Evolutionary conservation across 345 rosid genomes (phyloP), one percentile per base, ranked within the genome.

Genomic region (Erucastrum elatum): DNA sequence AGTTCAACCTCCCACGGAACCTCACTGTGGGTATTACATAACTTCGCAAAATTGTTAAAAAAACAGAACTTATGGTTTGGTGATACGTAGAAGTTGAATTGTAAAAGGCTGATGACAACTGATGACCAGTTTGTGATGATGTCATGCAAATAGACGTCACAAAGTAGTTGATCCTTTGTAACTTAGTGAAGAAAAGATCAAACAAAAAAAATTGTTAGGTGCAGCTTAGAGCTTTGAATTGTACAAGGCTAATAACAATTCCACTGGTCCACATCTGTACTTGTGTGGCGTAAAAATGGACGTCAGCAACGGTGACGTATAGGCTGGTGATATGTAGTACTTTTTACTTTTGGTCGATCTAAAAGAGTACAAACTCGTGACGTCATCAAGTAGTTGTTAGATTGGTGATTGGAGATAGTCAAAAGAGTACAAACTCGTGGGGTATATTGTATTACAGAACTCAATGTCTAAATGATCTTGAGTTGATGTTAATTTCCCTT

Each of bases 281-380:
- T 13, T 4, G 37, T 26, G 27, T 41, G 17, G 8, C 35, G 66
- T 53, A 49, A 17, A 29, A 74, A 33, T 21, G 13, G 70, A 61
- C 78, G 82, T 74, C 60, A 53, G 30, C 16, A 37, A 37, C 1
- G 27, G 60, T 79, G 73, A 73, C 82, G 74, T 73, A 3, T 60
- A 10, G 1, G 74, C 8, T 6, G 74, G n/a, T 79, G 77, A 79
- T 46, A 46, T 73, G 78, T 46, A 25, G 7, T 35, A 35, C 8
- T 53, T 15, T 53, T 12, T 61, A 55, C 33, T 62, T 11, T 10
- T 21, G 21, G 4, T 59, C 33, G 33, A 67, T 25, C 41, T 51
- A 72, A 73, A 15, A 16, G 61, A 59, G 1, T 10, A 9, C 66
- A 26, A 67, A 67, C 65, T 68, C 65, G 15, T 73, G 67, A 21